Conservation (phyloP, 768 basidiomycete species). For the Russula compacta region DNA sequence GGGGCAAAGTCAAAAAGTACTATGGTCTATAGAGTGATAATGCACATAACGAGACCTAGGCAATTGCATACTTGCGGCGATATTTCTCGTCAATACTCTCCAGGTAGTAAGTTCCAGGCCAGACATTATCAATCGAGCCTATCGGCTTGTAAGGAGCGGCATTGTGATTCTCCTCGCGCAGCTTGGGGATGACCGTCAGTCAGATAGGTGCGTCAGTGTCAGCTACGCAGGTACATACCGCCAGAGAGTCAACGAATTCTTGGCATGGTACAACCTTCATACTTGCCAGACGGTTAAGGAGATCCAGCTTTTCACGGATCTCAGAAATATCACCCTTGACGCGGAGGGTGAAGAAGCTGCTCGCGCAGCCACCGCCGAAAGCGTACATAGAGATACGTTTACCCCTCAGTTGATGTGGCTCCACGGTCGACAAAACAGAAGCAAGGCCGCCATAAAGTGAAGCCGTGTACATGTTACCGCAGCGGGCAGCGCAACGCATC, state of each 20-base stretch:
- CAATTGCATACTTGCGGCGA: constrained; percentile 68
- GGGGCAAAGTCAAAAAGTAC: background rate
- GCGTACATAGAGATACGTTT: constrained; percentile 92
- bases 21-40: background rate
- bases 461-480: constrained; percentile 99
- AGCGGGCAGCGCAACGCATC: constrained; percentile 81
- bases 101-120: constrained; percentile 92
- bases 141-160: constrained; percentile 74
- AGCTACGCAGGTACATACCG: constrained; percentile 34
- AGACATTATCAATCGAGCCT: constrained; percentile 86
- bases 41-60: background rate
- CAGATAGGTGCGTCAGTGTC: background rate
- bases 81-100: constrained; percentile 83
- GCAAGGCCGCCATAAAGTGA: constrained; percentile 93
- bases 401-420: constrained; percentile 58
- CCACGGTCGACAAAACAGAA: constrained; percentile 67
- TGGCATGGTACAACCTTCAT: constrained; percentile 92
- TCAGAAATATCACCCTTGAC: constrained; percentile 82
- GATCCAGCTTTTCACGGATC: constrained; percentile 75
- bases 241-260: constrained; percentile 80
- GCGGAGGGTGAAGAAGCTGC: constrained; percentile 81
- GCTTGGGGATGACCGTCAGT: constrained; percentile 30
- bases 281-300: constrained; percentile 62
- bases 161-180: constrained; percentile 96
- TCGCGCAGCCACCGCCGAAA: constrained; percentile 95